phyloP scores from a whole-genome alignment of 140 eudicot species.

The Anethum foeniculum region DNA sequence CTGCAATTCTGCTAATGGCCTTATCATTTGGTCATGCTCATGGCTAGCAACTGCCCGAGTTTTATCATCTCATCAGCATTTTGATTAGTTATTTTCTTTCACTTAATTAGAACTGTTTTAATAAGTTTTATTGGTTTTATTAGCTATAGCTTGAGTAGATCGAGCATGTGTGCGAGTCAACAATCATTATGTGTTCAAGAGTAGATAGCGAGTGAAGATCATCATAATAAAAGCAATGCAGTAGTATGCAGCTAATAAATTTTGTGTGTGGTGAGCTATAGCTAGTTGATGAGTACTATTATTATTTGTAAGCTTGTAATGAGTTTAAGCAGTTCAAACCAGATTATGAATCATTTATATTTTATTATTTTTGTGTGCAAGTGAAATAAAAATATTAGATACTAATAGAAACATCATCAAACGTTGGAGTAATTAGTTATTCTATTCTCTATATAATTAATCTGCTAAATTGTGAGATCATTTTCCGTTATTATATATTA shows the following conservation, averaged over 20 bases:
- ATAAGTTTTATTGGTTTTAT: slow-evolving; percentile 18
- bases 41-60: slow-evolving; percentile 21
- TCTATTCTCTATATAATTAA: no score
- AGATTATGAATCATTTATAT: slow-evolving; percentile 20
- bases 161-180: slow-evolving; percentile 3
- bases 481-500: no score
- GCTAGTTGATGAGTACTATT: neutral
- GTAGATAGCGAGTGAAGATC: neutral
- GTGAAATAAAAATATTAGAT: no score
- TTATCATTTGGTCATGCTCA: slow-evolving; percentile 73
- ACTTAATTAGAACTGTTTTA: slow-evolving; percentile 9
- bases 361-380: neutral
- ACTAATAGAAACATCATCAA: neutral
- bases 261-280: slow-evolving; percentile 24
- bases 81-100: neutral
- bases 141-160: slow-evolving; percentile 7
- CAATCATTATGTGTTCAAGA: neutral
- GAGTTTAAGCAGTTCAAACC: slow-evolving; percentile 23
- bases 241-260: slow-evolving; percentile 8
- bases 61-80: neutral
- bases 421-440: no score
- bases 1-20: slow-evolving; percentile 95
- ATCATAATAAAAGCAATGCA: neutral
- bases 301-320: slow-evolving; percentile 2
- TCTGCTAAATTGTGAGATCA: neutral